Conservation (phyloP, 768 basidiomycete species). For the Xerocomellus amylosporus region DNA sequence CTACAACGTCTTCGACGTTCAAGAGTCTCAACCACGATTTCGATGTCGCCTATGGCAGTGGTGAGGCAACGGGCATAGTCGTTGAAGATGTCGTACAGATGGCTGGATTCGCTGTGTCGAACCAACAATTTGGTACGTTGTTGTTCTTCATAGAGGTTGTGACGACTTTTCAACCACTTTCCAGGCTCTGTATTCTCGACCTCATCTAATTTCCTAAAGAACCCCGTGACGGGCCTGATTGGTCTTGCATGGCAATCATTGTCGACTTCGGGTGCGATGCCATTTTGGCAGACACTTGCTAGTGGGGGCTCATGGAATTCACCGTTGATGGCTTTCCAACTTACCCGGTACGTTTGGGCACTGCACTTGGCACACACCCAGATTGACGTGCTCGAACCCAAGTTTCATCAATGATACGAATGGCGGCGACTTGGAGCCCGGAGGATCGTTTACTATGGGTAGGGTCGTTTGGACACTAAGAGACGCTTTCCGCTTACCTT, state of each 20-base stretch:
- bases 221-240: constrained; percentile 62
- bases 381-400: background rate
- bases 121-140: constrained; percentile 55
- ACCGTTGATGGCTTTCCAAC: constrained; percentile 64
- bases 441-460: constrained; percentile 76
- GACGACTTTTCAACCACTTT: constrained; percentile 32
- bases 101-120: constrained; percentile 56
- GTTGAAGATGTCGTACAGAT: constrained; percentile 67
- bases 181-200: constrained; percentile 30
- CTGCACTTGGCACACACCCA: background rate
- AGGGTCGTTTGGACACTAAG: constrained; percentile 4
- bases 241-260: constrained; percentile 67
- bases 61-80: constrained; percentile 44
- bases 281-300: constrained; percentile 66
- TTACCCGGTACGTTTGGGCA: constrained; percentile 43
- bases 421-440: constrained; percentile 50
- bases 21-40: constrained; percentile 34
- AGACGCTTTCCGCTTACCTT: background rate
- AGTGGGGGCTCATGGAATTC: constrained; percentile 39
- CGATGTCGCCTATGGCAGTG: constrained; percentile 45
- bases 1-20: constrained; percentile 36
- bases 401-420: constrained; percentile 44
- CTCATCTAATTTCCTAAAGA: constrained; percentile 42
- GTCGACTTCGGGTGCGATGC: constrained; percentile 52
- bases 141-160: background rate